phyloP scores from a whole-genome alignment of 2,329 filamentous ascomycete genomes.

The Geoglossum cookeanum region DNA sequence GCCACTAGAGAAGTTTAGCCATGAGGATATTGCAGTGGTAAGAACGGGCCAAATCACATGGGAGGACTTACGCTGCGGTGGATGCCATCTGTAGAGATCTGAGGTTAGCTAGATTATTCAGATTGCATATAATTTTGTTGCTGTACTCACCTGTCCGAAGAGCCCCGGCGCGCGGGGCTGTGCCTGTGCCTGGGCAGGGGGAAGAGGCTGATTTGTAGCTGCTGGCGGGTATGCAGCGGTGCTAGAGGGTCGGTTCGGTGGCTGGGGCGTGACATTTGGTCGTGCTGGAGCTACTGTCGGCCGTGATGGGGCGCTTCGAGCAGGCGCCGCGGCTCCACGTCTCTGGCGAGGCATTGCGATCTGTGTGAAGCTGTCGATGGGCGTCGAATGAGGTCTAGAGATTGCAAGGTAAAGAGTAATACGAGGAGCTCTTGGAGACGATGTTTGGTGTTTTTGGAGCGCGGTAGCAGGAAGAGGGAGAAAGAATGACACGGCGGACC shows the following conservation, averaged over 20 bases:
- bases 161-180: constrained; percentile 34
- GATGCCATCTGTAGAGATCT: constrained; percentile 55
- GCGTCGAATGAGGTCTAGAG: background rate
- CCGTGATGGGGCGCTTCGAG: constrained; percentile 41
- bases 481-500: too few species aligned
- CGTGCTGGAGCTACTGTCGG: constrained; percentile 42
- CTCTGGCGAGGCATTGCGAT: constrained; percentile 59
- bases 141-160: constrained; percentile 38
- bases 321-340: constrained; percentile 37
- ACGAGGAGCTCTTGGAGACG: background rate
- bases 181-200: constrained; percentile 21
- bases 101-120: background rate
- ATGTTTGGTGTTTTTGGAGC: too few species aligned
- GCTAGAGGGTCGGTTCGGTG: constrained; percentile 50
- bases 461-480: too few species aligned
- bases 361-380: background rate
- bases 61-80: constrained; percentile 75
- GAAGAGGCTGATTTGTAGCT: constrained; percentile 5
- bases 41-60: background rate
- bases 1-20: constrained; percentile 40
- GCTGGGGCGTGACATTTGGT: constrained; percentile 33
- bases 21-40: constrained; percentile 10
- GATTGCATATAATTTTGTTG: background rate
- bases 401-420: background rate
- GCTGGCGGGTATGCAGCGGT: constrained; percentile 36